Percentiles rank a stretch among this genome's conserved stretches.
Conservation (phyloP, 2,329 filamentous ascomycete species). For the Neofusicoccum laricinum region DNA sequence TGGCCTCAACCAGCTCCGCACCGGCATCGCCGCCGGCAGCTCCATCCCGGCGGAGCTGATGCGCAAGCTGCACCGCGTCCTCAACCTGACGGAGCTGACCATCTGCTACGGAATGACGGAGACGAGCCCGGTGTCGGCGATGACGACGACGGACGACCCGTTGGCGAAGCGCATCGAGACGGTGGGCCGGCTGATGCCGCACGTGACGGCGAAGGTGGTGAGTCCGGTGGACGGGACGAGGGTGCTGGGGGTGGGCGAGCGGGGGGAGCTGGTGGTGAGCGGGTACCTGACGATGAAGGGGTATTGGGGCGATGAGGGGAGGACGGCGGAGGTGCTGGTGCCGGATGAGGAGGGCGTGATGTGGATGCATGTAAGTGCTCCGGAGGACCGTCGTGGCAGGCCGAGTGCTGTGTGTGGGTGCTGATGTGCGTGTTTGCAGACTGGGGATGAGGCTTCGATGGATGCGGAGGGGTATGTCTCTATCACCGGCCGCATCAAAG, state of each 20-base stretch:
- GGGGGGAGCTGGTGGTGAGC: slow-evolving; percentile 77
- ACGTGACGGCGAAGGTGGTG: slow-evolving; percentile 77
- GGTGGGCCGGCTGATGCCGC: slow-evolving; percentile 79
- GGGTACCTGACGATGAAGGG: slow-evolving; percentile 90
- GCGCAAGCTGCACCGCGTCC: slow-evolving; percentile 65
- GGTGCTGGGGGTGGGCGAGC: slow-evolving; percentile 62
- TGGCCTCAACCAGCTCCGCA: slow-evolving; percentile 67
- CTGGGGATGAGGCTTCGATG: slow-evolving; percentile 87
- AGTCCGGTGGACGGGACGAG: slow-evolving; percentile 58
- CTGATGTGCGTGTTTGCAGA: slow-evolving; percentile 44
- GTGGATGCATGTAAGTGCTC: slow-evolving; percentile 74
- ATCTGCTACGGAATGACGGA: slow-evolving; percentile 99
- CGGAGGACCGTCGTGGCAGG: too few species aligned
- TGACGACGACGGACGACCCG: slow-evolving; percentile 78
- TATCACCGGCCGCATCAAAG: slow-evolving; percentile 91
- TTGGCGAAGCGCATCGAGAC: slow-evolving; percentile 68
- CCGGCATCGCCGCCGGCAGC: slow-evolving; percentile 88
- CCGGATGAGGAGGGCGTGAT: slow-evolving; percentile 54
- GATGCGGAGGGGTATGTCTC: slow-evolving; percentile 77
- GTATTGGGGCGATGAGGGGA: slow-evolving; percentile 74
- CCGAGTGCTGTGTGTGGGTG: too few species aligned
- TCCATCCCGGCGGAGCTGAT: slow-evolving; percentile 82
- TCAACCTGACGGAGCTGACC: slow-evolving; percentile 79
- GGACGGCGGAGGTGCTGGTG: slow-evolving; percentile 68
- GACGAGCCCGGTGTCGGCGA: slow-evolving; percentile 69